A percentile compares a stretch with the other conserved stretches of the same genome.
Conservation (phyloP, 1,284 basidiomycete genomes). For the Gastroboletus turbinatus region DNA sequence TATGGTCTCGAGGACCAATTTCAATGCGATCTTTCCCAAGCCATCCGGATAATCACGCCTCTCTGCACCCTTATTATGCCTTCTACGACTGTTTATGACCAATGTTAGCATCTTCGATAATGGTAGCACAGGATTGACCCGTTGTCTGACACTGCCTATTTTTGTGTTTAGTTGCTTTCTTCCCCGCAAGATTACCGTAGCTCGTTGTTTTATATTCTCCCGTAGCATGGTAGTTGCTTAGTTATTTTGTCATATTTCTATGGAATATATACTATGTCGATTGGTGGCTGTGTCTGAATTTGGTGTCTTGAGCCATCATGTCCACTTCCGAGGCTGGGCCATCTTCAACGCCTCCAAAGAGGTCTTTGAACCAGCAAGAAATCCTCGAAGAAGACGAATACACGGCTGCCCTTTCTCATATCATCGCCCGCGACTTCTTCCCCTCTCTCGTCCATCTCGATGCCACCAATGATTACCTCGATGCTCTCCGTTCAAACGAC, state of each 20-base stretch:
- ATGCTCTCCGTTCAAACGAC: constrained; percentile 73
- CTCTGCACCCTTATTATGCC: constrained; percentile 12
- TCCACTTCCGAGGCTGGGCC: constrained; percentile 21
- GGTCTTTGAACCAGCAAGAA: constrained; percentile 68
- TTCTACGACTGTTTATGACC: constrained; percentile 27
- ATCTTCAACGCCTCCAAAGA: constrained; percentile 20
- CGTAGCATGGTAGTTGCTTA: constrained; percentile 1
- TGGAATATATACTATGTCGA: neutral
- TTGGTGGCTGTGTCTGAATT: constrained; percentile 17
- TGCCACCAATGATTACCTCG: constrained; percentile 82
- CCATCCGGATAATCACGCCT: constrained; percentile 9
- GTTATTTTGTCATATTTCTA: constrained; percentile 21
- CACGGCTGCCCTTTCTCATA: constrained; percentile 85
- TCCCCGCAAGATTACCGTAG: constrained; percentile 14
- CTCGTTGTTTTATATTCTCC: constrained; percentile 19
- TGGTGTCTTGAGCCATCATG: constrained; percentile 19
- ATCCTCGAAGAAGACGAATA: constrained; percentile 97
- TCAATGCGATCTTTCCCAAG: constrained; percentile 11
- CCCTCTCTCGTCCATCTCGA: constrained; percentile 87
- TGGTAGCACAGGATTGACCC: constrained; percentile 12
- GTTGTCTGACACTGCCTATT: constrained; percentile 5
- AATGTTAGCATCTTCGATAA: constrained; percentile 23
- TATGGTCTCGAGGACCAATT: constrained; percentile 25
- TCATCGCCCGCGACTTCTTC: constrained; percentile 98
- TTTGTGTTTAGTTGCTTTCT: constrained; percentile 15